phyloP scores from a whole-genome alignment of 345 rosid genomes.

The Angophora floribunda region DNA sequence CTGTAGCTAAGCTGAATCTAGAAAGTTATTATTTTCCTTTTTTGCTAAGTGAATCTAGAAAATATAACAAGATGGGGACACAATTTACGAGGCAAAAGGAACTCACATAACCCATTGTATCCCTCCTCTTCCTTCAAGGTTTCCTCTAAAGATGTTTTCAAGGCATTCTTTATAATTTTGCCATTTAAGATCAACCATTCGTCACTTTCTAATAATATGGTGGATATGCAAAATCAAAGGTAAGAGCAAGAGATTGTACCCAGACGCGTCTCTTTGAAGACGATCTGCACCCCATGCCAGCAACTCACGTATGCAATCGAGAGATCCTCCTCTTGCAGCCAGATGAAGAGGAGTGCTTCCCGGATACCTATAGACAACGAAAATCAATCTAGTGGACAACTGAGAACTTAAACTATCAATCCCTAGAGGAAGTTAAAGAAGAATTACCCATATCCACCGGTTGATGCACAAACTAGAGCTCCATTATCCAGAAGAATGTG shows the following conservation, averaged over 20 bases:
- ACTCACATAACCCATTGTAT: not conserved
- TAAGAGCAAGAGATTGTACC: conserved; percentile 29
- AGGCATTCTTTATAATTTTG: not conserved
- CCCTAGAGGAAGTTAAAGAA: not conserved
- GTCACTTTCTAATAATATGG: not conserved
- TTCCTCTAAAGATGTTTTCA: not conserved
- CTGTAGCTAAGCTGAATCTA: not conserved
- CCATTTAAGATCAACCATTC: not conserved
- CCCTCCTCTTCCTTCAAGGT: not conserved
- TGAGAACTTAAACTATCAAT: not conserved
- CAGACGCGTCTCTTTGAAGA: conserved; percentile 83
- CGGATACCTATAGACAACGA: conserved; percentile 46
- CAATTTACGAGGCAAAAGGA: not conserved
- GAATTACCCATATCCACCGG: conserved; percentile 86
- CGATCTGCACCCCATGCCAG: conserved; percentile 99
- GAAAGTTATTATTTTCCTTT: not conserved
- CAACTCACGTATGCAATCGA: conserved; percentile 79
- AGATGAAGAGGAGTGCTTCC: conserved; percentile 98
- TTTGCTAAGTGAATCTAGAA: not conserved
- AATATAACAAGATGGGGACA: not conserved
- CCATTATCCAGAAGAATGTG: conserved; percentile 76
- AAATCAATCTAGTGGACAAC: not conserved
- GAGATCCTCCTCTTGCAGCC: conserved; percentile 98
- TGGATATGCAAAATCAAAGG: not conserved
- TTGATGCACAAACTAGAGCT: conserved; percentile 92